These are phyloP conservation scores for Cronartium ribicola DNA, from an alignment of 1,284 basidiomycete species.

Conservation along the genomic window DNA sequence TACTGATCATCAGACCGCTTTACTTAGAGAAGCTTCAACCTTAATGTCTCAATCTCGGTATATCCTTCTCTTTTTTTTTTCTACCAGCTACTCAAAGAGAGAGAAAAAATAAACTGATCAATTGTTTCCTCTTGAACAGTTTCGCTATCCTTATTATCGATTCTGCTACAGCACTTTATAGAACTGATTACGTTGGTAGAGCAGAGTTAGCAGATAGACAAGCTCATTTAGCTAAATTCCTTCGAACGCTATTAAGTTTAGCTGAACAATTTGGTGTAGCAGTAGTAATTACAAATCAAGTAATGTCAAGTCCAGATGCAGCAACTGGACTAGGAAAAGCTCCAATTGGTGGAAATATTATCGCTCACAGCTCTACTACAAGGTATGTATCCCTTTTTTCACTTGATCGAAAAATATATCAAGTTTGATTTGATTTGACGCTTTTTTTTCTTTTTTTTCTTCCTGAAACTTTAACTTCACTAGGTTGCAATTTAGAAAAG, in stretches of 20 bases:
- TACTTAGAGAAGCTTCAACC: slow-evolving; percentile 86
- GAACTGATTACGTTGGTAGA: slow-evolving; percentile 91
- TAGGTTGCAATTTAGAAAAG: slow-evolving; percentile 87
- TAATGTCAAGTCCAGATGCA: slow-evolving; percentile 95
- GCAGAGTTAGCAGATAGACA: slow-evolving; percentile 94
- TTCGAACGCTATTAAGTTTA: slow-evolving; percentile 83
- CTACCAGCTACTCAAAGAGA: not conserved
- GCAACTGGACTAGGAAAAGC: slow-evolving; percentile 84
- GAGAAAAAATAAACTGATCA: not conserved
- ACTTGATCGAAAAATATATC: not conserved
- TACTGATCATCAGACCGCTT: slow-evolving; percentile 89
- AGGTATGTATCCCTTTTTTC: slow-evolving; percentile 44
- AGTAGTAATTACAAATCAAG: slow-evolving; percentile 96
- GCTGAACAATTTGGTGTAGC: slow-evolving; percentile 99
- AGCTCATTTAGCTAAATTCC: slow-evolving; percentile 93
- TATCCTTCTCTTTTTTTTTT: slow-evolving; percentile 44
- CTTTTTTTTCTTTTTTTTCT: slow-evolving; percentile 21
- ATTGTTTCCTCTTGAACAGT: slow-evolving; percentile 56
- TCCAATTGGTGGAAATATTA: slow-evolving; percentile 63
- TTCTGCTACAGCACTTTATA: slow-evolving; percentile 91
- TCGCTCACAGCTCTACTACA: slow-evolving; percentile 52
- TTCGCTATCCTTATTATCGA: slow-evolving; percentile 96
- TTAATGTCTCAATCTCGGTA: slow-evolving; percentile 96
- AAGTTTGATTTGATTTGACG: not conserved
- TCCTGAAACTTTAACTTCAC: not conserved